Percentiles rank a stretch among this genome's conserved stretches.
Conservation (phyloP, 2,329 filamentous ascomycete species). For the Arthroderma sp. region DNA sequence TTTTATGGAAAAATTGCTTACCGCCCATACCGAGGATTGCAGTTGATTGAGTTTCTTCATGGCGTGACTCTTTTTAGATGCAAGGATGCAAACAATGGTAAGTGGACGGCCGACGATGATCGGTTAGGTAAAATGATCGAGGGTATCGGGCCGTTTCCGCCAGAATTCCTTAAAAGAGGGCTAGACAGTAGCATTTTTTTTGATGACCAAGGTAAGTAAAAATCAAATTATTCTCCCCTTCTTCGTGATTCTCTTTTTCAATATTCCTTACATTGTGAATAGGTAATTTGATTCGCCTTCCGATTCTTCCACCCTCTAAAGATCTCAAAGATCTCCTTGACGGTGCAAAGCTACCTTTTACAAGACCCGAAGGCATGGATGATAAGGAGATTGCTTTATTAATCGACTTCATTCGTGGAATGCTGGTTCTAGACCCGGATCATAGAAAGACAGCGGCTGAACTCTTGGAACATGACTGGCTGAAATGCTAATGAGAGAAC, state of each 20-base stretch:
- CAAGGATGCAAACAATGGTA: slow-evolving; percentile 12
- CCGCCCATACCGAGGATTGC: neutral
- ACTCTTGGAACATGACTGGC: slow-evolving; percentile 16
- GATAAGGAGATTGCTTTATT: slow-evolving; percentile 15
- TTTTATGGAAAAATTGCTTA: neutral
- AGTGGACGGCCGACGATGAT: slow-evolving; percentile 18
- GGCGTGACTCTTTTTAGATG: slow-evolving; percentile 16
- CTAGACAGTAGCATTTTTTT: slow-evolving; percentile 12
- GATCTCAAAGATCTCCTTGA: slow-evolving; percentile 14
- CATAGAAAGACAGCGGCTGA: slow-evolving; percentile 15
- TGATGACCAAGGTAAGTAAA: slow-evolving; percentile 12
- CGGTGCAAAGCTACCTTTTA: slow-evolving; percentile 14
- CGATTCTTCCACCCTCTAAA: slow-evolving; percentile 13
- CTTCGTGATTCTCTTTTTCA: neutral
- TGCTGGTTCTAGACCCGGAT: slow-evolving; percentile 16
- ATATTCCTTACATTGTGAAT: neutral
- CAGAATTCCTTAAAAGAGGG: slow-evolving; percentile 12
- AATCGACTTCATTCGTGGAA: slow-evolving; percentile 15
- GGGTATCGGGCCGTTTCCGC: slow-evolving; percentile 15
- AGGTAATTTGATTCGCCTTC: slow-evolving; percentile 17
- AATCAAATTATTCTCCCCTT: too few relatives aligned
- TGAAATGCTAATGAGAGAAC: too few relatives aligned
- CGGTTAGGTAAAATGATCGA: slow-evolving; percentile 16
- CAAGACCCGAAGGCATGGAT: slow-evolving; percentile 16
- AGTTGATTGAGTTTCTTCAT: slow-evolving; percentile 16